Evolutionary conservation across 2,329 filamentous ascomycete genomes (phyloP).

Genomic region (Xylaria arbuscula): DNA sequence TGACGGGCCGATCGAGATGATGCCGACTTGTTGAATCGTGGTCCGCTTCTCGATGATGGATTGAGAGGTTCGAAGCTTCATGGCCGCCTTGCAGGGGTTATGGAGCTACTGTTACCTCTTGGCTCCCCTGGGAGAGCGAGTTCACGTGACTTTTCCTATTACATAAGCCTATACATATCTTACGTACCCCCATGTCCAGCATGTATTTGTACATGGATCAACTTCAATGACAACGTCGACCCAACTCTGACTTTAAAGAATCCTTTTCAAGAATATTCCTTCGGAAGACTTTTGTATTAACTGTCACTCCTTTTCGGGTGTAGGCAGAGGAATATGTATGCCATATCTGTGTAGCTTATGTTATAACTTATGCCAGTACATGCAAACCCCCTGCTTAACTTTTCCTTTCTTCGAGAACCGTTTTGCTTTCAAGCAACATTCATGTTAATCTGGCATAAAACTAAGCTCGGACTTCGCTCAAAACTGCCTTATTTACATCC

Average conservation of each 20-base stretch:
- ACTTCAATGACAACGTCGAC: not conserved
- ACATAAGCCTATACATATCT: slow-evolving; percentile 15
- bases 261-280: not conserved
- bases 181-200: not conserved
- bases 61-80: slow-evolving; percentile 22
- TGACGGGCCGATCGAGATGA: slow-evolving; percentile 3
- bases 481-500: not conserved
- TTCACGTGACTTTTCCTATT: slow-evolving; percentile 24
- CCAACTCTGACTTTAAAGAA: not conserved
- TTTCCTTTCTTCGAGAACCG: not conserved
- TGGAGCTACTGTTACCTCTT: slow-evolving; percentile 16
- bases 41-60: slow-evolving; percentile 20
- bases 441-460: not conserved
- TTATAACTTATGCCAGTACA: too few relatives aligned
- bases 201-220: not conserved
- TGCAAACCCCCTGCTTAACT: not conserved
- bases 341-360: not conserved
- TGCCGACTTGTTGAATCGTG: slow-evolving; percentile 22
- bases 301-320: not conserved
- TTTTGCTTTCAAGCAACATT: not conserved
- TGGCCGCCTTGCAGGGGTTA: slow-evolving; percentile 33
- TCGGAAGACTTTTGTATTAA: not conserved
- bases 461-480: not conserved
- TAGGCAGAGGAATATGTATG: not conserved
- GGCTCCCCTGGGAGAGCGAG: not conserved